Evolutionary conservation across 1,139 yeast species (phyloP).

Genomic region (Taiozyma sp.): DNA sequence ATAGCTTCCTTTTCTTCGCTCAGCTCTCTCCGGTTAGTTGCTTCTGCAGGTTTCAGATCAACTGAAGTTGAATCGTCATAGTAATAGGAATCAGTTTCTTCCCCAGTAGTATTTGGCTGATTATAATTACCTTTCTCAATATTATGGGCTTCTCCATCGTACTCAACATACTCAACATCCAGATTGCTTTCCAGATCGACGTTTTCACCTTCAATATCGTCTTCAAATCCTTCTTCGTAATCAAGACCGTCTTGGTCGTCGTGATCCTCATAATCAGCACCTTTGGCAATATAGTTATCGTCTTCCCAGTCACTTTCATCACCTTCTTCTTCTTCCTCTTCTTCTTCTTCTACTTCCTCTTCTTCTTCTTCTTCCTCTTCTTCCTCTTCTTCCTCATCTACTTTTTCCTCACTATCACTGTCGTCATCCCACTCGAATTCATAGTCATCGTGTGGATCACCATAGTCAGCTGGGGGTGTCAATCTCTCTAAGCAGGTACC

Average conservation of each 20-base stretch:
- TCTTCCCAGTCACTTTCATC: conserved; percentile 1
- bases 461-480: conserved; percentile 8
- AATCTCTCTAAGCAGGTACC: conserved; percentile 48
- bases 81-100: not conserved
- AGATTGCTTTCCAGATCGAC: not conserved
- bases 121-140: not conserved
- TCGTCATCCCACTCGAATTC: conserved; percentile 6
- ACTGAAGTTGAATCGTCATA: not conserved
- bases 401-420: conserved; percentile 1
- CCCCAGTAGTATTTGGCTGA: not conserved
- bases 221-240: not conserved
- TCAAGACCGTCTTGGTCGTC: conserved; percentile 1
- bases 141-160: not conserved
- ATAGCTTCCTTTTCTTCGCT: not conserved
- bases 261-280: conserved; percentile 2
- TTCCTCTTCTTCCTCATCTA: not conserved
- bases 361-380: conserved; percentile 2
- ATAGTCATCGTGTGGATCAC: conserved; percentile 2
- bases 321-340: conserved; percentile 1
- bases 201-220: not conserved
- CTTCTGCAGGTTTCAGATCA: not conserved
- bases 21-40: not conserved
- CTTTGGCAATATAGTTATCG: not conserved
- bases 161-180: not conserved
- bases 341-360: not conserved